Evolutionary conservation across 306 rosid genomes (phyloP), one percentile per base, ranked within the genome.

Genomic region (Ochetophila trinervis): DNA sequence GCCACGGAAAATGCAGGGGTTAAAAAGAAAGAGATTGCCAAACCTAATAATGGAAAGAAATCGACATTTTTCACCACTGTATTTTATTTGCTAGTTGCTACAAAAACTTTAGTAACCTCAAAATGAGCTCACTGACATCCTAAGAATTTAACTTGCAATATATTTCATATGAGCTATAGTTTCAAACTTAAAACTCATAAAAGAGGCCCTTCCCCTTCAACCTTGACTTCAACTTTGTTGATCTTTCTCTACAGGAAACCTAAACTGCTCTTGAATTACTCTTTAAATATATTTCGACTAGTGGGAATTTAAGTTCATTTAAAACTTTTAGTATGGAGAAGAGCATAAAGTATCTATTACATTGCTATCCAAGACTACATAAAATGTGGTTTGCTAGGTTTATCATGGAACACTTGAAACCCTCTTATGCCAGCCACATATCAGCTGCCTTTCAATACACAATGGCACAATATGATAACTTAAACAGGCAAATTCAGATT

Each of bases 1-100:
- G 34, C 63, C 32, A 37, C 66, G 63, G 49, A 71, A 65, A 62
- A 69, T 63, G 64, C 66, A 75, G 62, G 52, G 27, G 63, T 63
- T 56, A 76, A 35, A 72, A 67, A 60, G 9, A 24, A 59, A 57
- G 8, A 23, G 53, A 62, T 65, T 10, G 8, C 23, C 3, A 24
- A 13, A n/a, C 22, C 17, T 5, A 6, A 5, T 5, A 13, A 11
- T 1, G 9, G 17, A 50, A 16, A 17, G 17, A 40, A 40, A 10
- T 37, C 6, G 1, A 12, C 15, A 40, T 6, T 40, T 36, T 36
- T 10, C n/a, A n/a, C n/a, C n/a, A 10, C 51, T 47, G 51, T 6
- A 47, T 11, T 47, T 13, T 47, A 17, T 17, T 47, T 47, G 32
- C 32, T 27, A 27, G 32, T 4, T 27, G 32, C 32, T 27, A 27